phyloP scores from a whole-genome alignment of 805 yeast species.

The Candida ascalaphidarum region DNA sequence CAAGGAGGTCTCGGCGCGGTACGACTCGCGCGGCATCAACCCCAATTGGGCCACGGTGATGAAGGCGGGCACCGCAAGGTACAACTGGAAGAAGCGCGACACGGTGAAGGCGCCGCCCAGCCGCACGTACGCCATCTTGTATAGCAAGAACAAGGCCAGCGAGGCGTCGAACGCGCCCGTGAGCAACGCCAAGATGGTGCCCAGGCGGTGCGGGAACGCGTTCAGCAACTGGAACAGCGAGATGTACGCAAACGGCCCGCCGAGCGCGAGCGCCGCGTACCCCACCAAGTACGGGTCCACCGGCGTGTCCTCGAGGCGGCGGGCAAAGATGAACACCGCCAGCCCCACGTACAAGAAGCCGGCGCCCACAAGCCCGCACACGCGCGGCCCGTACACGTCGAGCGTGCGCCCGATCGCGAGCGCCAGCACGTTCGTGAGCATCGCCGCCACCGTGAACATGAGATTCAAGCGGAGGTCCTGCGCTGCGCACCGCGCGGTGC shows the following conservation, averaged over 20 bases:
- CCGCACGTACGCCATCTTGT: conserved; percentile 30
- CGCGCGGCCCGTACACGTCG: conserved; percentile 44
- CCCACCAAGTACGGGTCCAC: conserved; percentile 48
- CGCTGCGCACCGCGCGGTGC: conserved; percentile 35
- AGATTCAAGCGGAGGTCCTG: conserved; percentile 49
- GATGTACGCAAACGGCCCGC: conserved; percentile 51
- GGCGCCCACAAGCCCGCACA: conserved; percentile 47
- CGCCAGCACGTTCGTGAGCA: conserved; percentile 46
- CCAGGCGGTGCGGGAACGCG: conserved; percentile 46
- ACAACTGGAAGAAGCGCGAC: conserved; percentile 36
- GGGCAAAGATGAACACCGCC: conserved; percentile 35
- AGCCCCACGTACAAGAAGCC: conserved; percentile 37
- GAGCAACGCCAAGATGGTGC: conserved; percentile 42
- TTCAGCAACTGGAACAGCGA: conserved; percentile 51
- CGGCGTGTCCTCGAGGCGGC: conserved; percentile 5
- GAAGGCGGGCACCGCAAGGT: conserved; percentile 41
- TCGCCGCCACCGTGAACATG: conserved; percentile 55
- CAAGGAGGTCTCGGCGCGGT: conserved; percentile 23
- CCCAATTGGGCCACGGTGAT: conserved; percentile 37
- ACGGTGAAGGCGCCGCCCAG: conserved; percentile 28
- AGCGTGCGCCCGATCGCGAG: conserved; percentile 40
- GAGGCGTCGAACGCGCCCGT: conserved; percentile 57
- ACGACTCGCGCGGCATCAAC: conserved; percentile 44
- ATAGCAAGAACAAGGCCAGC: conserved; percentile 44
- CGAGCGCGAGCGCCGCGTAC: conserved; percentile 45